phyloP scores from a whole-genome alignment of 2,329 filamentous ascomycete species.

The Penicillium sp. region DNA sequence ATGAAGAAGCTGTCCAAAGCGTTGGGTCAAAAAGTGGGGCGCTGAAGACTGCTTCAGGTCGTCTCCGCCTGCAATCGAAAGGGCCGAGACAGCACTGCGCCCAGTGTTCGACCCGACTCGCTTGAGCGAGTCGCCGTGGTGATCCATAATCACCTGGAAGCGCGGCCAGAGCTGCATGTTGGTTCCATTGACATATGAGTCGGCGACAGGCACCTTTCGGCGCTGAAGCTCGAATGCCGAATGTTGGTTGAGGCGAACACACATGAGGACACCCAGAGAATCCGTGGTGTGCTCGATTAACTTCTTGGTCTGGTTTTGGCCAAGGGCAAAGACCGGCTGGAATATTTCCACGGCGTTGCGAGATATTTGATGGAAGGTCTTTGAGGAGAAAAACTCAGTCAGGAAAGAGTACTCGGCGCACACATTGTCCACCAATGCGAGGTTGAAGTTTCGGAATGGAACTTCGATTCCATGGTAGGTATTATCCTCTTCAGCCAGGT shows the following conservation, averaged over 20 bases:
- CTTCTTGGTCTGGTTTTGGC: constrained; percentile 70
- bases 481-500: constrained; percentile 87
- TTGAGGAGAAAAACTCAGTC: constrained; percentile 80
- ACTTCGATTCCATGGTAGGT: constrained; percentile 81
- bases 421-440: constrained; percentile 89
- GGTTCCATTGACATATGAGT: constrained; percentile 89
- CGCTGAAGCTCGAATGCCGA: constrained; percentile 92
- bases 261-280: constrained; percentile 81
- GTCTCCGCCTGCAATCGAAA: constrained; percentile 52
- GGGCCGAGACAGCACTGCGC: constrained; percentile 51
- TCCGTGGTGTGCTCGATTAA: constrained; percentile 77
- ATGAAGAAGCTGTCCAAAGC: constrained; percentile 90
- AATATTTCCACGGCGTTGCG: constrained; percentile 86
- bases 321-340: constrained; percentile 81
- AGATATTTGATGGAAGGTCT: constrained; percentile 72
- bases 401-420: constrained; percentile 94
- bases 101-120: constrained; percentile 50
- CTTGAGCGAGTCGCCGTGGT: constrained; percentile 83
- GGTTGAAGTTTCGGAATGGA: constrained; percentile 90
- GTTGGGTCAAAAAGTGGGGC: constrained; percentile 86
- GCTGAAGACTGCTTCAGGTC: constrained; percentile 53
- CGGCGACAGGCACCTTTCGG: constrained; percentile 81
- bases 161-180: constrained; percentile 97
- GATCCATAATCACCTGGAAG: constrained; percentile 89
- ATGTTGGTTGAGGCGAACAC: constrained; percentile 88